Base-by-base conservation (phyloP, 2,329 filamentous ascomycete genomes). In the Alternaria viburni region DNA sequence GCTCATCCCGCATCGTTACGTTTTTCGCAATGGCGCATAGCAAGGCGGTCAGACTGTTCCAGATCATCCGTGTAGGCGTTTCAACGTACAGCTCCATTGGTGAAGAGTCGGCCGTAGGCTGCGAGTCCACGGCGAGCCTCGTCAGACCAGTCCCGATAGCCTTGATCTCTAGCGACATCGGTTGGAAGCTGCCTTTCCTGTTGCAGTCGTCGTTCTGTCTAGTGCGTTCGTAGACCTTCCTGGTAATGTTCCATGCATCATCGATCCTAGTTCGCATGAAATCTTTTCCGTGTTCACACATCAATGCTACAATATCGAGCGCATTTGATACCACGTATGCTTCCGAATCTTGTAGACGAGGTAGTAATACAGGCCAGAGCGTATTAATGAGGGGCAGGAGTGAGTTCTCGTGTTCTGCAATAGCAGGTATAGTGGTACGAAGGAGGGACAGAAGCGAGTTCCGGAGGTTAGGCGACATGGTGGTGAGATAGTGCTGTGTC, bases 371-470 rank as follows among this genome's bases (percentile, higher is more conserved):
- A 0, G 94, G 93, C 95, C 95, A 99, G 8, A 98, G 84, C 4
- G 91, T 90, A 79, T 98, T 96, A 70, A 98, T 89, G 0, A 98
- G 85, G 0, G 96, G 96, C 2, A 99, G 82, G 76, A 97, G 97
- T 0, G 89, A 88, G 65, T 94, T 89, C 75, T 97, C 91, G 69
- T 97, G 89, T 4, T 84, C 85, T 0, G 91, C 87, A 4, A 99
- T 86, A 1, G 91, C 86, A 1, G 90, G 87, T 5, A 91, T 87
- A 4, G 93, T 90, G 1, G 89, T 93, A 25, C 86, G 83, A 12
- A 98, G 86, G 6, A 98, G 88, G 15, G 88, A 87, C 10, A 99
- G 87, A 4, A 99, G 86, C 1, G 91, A 92, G 28, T 89, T 89
- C 44, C 95, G 90, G 9, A 99, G 86, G 11, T 88, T 87, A 0